Evolutionary conservation across 768 basidiomycete genomes (phyloP).

Genomic region (Russula virescens): DNA sequence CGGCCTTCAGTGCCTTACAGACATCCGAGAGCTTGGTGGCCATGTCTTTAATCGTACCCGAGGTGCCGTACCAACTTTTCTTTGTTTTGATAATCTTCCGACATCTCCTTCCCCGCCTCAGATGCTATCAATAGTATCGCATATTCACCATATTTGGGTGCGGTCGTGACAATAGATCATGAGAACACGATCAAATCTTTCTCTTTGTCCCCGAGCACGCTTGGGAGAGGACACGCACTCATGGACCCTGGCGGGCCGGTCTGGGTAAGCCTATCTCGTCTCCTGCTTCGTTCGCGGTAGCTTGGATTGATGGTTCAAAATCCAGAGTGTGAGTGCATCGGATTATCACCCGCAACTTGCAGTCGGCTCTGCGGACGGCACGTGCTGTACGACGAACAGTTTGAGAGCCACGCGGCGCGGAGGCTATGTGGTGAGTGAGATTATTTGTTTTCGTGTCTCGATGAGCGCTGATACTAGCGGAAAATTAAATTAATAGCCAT

Average conservation of each 20-base stretch:
- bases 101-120: conserved; percentile 28
- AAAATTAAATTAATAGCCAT: conserved; percentile 43
- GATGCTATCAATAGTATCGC: conserved; percentile 66
- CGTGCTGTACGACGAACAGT: conserved; percentile 67
- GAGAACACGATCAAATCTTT: conserved; percentile 77
- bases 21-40: conserved; percentile 64
- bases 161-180: conserved; percentile 73
- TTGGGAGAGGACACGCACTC: conserved; percentile 66
- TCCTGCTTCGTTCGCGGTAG: background rate
- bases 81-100: background rate
- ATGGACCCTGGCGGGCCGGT: conserved; percentile 74
- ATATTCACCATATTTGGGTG: conserved; percentile 63
- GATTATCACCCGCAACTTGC: conserved; percentile 87
- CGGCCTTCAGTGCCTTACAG: conserved; percentile 68
- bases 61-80: conserved; percentile 40
- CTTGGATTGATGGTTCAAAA: background rate
- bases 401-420: conserved; percentile 63
- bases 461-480: too few species aligned
- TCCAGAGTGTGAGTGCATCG: conserved; percentile 64
- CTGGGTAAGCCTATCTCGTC: conserved; percentile 53
- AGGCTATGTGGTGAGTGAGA: conserved; percentile 66
- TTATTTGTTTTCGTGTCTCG: background rate
- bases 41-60: conserved; percentile 72
- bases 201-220: conserved; percentile 63
- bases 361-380: conserved; percentile 78